phyloP scores from a whole-genome alignment of 805 yeast species.

The Komagataella pseudopastoris region DNA sequence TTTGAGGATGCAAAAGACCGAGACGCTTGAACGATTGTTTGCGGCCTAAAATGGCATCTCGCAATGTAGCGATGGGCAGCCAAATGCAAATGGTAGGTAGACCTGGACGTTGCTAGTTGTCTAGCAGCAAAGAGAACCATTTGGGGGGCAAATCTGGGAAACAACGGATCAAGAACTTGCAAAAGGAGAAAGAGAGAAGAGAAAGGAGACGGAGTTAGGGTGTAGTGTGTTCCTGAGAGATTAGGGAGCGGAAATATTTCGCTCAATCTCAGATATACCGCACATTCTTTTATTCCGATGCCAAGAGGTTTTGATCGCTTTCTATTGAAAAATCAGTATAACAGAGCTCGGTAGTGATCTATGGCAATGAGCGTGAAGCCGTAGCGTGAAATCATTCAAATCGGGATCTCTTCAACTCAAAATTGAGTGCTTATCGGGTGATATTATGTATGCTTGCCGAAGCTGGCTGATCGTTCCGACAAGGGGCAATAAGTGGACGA shows the following conservation, averaged over 20 bases:
- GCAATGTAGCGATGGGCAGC: neutral
- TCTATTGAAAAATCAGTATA: no score
- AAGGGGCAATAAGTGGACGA: no score
- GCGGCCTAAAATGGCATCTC: neutral
- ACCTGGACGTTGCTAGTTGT: neutral
- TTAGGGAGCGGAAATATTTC: neutral
- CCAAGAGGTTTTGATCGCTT: neutral
- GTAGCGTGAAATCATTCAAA: neutral
- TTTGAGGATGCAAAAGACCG: neutral
- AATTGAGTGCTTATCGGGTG: no score
- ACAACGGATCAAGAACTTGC: neutral
- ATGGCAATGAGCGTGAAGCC: neutral
- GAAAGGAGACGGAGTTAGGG: conserved; percentile 1
- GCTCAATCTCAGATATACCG: neutral
- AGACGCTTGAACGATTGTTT: neutral
- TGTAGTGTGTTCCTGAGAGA: neutral
- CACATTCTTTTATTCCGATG: neutral
- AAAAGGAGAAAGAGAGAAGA: neutral
- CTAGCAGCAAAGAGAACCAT: neutral
- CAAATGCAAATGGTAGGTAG: neutral
- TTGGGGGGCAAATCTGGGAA: neutral
- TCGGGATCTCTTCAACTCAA: no score
- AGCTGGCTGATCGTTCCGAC: no score
- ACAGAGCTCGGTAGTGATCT: neutral
- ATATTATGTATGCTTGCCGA: no score